phyloP scores from a whole-genome alignment of 2,329 filamentous ascomycete genomes.

The Byssochlamys sp. region DNA sequence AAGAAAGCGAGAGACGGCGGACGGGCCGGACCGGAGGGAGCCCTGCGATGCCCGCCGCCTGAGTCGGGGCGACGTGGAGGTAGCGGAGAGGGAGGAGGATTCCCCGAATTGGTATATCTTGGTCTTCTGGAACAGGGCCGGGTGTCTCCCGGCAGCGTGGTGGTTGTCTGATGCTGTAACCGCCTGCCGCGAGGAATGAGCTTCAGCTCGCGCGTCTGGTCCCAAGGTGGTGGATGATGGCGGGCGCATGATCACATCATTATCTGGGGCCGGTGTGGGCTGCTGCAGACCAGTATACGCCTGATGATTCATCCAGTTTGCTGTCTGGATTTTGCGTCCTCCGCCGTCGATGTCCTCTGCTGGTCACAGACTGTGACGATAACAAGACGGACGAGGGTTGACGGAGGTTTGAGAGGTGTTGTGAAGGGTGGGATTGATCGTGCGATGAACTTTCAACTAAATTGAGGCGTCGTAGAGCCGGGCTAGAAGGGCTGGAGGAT shows the following conservation, averaged over 20 bases:
- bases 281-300: constrained; percentile 23
- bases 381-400: no score
- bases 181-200: constrained; percentile 9
- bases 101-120: neutral
- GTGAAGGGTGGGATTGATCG: no score
- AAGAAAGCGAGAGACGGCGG: constrained; percentile 26
- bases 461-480: no score
- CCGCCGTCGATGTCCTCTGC: neutral
- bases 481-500: no score
- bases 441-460: no score
- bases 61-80: constrained; percentile 7
- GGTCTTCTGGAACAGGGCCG: neutral
- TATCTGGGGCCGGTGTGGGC: constrained; percentile 14
- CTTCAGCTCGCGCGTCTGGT: constrained; percentile 5
- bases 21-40: constrained; percentile 24
- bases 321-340: neutral
- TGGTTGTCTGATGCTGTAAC: constrained; percentile 5
- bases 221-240: constrained; percentile 8
- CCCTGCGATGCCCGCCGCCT: constrained; percentile 30
- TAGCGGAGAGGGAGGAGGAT: neutral
- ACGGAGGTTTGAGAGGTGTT: no score
- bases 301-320: constrained; percentile 23
- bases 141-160: neutral
- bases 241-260: constrained; percentile 21
- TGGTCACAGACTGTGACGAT: no score